Evolutionary conservation across 2,329 filamentous ascomycete species (phyloP).

Genomic region (Phyllosticta citribraziliensis): DNA sequence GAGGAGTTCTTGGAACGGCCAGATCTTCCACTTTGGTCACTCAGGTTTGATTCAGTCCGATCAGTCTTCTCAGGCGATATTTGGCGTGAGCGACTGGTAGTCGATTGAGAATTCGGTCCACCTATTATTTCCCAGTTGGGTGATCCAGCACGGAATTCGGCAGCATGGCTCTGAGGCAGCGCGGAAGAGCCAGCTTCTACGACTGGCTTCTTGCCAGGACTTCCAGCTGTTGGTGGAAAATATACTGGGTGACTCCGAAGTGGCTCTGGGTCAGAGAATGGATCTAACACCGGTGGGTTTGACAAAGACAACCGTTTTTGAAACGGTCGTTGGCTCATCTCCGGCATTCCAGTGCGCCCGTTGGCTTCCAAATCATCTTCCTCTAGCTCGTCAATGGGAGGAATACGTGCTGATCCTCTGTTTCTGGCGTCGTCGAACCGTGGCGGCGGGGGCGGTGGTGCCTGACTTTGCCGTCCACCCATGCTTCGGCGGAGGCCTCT

Average conservation of each 20-base stretch:
- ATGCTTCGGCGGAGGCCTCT: slow-evolving; percentile 35
- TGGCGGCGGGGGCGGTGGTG: slow-evolving; percentile 15
- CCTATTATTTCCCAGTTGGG: slow-evolving; percentile 7
- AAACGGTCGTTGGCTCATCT: slow-evolving; percentile 19
- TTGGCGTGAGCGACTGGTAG: slow-evolving; percentile 20
- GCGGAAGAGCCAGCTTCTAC: slow-evolving; percentile 17
- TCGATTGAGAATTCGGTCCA: neutral
- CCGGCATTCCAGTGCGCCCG: slow-evolving; percentile 14
- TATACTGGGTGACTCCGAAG: slow-evolving; percentile 22
- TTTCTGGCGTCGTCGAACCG: slow-evolving; percentile 40
- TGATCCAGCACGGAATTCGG: slow-evolving; percentile 6
- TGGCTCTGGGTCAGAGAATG: slow-evolving; percentile 31
- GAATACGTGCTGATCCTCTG: slow-evolving; percentile 45
- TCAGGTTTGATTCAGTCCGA: slow-evolving; percentile 47
- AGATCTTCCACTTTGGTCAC: slow-evolving; percentile 39
- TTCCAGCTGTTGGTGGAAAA: slow-evolving; percentile 8
- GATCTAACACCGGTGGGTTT: slow-evolving; percentile 25
- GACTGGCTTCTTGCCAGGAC: neutral
- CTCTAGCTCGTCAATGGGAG: slow-evolving; percentile 54
- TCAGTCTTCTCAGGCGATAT: slow-evolving; percentile 43
- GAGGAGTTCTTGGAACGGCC: slow-evolving; percentile 33
- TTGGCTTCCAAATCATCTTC: slow-evolving; percentile 41
- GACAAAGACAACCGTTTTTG: slow-evolving; percentile 17
- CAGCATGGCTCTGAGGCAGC: slow-evolving; percentile 13
- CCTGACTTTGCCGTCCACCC: slow-evolving; percentile 23